Percentiles rank a stretch among this genome's conserved stretches.
These are phyloP conservation scores for Boletus subparvulus DNA, from an alignment of 768 basidiomycete genomes.

Conservation along the genomic window DNA sequence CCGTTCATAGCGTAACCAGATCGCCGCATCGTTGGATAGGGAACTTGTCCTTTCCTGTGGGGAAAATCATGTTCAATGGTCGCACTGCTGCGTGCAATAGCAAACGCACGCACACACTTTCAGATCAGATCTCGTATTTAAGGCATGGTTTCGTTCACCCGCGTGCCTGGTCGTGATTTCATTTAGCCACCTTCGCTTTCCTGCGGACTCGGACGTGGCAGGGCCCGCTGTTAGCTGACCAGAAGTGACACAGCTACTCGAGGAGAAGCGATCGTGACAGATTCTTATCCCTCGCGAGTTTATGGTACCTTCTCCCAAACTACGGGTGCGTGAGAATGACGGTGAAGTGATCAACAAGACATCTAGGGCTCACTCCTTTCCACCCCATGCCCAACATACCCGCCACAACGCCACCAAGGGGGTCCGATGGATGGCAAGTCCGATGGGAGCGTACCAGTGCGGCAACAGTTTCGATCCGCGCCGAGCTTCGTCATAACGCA, in stretches of 20 bases:
- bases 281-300: conserved; percentile 13
- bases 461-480: conserved; percentile 21
- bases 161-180: conserved; percentile 37
- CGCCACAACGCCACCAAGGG: conserved; percentile 23
- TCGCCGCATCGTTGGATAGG: conserved; percentile 34
- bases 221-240: conserved; percentile 14
- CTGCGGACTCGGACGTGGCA: conserved; percentile 26
- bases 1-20: conserved; percentile 35
- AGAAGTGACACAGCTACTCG: conserved; percentile 23
- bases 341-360: conserved; percentile 18
- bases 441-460: conserved; percentile 13
- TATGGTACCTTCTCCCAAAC: conserved; percentile 7
- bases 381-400: conserved; percentile 18
- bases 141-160: conserved; percentile 26
- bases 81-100: conserved; percentile 31
- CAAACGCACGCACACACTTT: conserved; percentile 30
- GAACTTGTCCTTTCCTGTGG: conserved; percentile 35
- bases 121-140: conserved; percentile 37
- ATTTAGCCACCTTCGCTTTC: conserved; percentile 36
- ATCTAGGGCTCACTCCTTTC: conserved; percentile 14
- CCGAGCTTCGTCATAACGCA: conserved; percentile 8
- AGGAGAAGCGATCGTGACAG: conserved; percentile 27
- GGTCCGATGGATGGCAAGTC: conserved; percentile 13
- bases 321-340: conserved; percentile 24
- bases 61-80: conserved; percentile 34